Evolutionary conservation across 176 grass and related monocot species (phyloP).

Genomic region (Eremochloa ophiuroides): DNA sequence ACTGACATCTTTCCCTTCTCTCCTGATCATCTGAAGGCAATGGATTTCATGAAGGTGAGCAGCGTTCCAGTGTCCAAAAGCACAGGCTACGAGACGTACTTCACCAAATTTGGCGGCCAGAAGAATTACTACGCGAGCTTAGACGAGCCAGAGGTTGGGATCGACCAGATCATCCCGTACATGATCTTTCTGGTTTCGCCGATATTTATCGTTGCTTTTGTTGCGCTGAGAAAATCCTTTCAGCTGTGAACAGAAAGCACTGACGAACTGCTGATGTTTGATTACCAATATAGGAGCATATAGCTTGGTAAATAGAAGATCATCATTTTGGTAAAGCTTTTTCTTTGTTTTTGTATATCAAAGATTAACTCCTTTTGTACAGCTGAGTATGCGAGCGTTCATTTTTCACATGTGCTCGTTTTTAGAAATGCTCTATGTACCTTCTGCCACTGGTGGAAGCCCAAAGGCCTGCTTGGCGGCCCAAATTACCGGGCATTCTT

Average conservation of each 20-base stretch:
- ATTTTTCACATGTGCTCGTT: background rate
- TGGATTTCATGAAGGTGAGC: slow-evolving; percentile 82
- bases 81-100: slow-evolving; percentile 84
- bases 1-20: background rate
- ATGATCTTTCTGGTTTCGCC: slow-evolving; percentile 65
- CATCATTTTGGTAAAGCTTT: background rate
- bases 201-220: slow-evolving; percentile 60
- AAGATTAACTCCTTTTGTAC: background rate
- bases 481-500: background rate
- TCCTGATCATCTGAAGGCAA: slow-evolving; percentile 41
- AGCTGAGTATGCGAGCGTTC: background rate
- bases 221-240: slow-evolving; percentile 63
- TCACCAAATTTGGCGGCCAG: slow-evolving; percentile 54
- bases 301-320: background rate
- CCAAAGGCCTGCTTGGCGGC: background rate
- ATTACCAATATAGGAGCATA: background rate
- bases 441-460: background rate
- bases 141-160: slow-evolving; percentile 33
- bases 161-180: slow-evolving; percentile 58
- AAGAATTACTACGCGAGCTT: slow-evolving; percentile 49
- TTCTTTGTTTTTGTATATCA: background rate
- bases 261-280: background rate
- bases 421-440: background rate
- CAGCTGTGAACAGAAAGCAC: slow-evolving; percentile 25
- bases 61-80: slow-evolving; percentile 30